Evolutionary conservation across 371 early-diverging fungal species (phyloP), one percentile per base, ranked within the genome.

Genomic region (Rhizopus stolonifer): DNA sequence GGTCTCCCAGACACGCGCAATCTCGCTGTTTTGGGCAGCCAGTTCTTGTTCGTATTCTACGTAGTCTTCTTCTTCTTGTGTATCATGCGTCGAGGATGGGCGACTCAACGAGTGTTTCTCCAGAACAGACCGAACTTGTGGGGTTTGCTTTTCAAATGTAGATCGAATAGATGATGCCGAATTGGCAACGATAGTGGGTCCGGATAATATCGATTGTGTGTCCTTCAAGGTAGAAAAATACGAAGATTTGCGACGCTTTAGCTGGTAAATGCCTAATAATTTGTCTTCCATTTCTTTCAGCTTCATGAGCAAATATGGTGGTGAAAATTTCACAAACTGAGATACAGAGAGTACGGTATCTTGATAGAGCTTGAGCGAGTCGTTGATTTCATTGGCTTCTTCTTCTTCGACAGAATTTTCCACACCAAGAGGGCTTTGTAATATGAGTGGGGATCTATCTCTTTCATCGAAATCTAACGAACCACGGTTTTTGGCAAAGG

Each of bases 341-440:
- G 95, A 94, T 4, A 86, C 87, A 0, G 95, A 95, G 11, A 96
- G 65, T 15, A 92, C 81, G 3, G 83, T 88, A 26, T 70, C 71
- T 65, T 83, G 69, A 54, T 85, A 94, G 6, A 75, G 77, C 36
- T 66, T 36, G 1, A 80, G 33, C 21, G 71, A 55, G 25, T 40
- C 50, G 19, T 61, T 56, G 14, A 74, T 56, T 9, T 58, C 49
- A 22, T 58, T 56, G 11, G 32, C 54, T 6, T 42, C 40, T 11
- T 64, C 65, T 4, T 56, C 55, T 1, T 63, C n/a, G 6, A 18
- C 23, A 17, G 21, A 15, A 9, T 22, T 19, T 17, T 19, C 19
- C 1, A 31, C 22, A 22, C 24, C 18, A 1, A 24, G 18, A 18
- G 49, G 8, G 15, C 24, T 19, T 25, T 17, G 22, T 11, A 39